Conservation (phyloP, 306 rosid genomes). For the Fragaria nilgerrensis region DNA sequence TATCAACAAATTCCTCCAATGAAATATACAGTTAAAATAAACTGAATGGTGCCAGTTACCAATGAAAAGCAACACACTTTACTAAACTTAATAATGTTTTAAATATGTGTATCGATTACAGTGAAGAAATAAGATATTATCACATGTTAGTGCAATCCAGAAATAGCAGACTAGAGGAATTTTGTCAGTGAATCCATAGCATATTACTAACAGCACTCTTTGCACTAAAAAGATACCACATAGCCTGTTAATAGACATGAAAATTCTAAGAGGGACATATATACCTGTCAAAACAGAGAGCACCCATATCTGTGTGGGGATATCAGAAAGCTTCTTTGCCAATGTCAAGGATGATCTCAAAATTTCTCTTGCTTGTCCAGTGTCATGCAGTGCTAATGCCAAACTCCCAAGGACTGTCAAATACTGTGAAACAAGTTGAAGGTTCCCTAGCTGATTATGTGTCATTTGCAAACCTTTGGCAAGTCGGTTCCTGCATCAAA, state of each 20-base stretch:
- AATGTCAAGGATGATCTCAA: constrained; percentile 89
- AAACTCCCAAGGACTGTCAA: constrained; percentile 92
- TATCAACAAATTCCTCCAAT: constrained; percentile 4
- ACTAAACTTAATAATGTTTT: too few species aligned
- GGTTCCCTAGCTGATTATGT: constrained; percentile 84
- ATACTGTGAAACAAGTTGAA: constrained; percentile 92
- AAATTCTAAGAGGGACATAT: constrained; percentile 9
- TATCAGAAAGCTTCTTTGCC: constrained; percentile 93
- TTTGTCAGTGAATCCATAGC: constrained; percentile 3
- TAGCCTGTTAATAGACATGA: background rate
- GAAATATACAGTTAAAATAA: background rate
- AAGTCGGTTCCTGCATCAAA: constrained; percentile 72
- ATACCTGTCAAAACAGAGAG: constrained; percentile 88
- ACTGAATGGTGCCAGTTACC: background rate
- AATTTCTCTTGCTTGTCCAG: constrained; percentile 91
- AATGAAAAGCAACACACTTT: background rate
- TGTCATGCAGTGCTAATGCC: constrained; percentile 83
- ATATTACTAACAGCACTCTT: constrained; percentile 3
- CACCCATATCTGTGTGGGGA: constrained; percentile 96
- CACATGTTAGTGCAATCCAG: background rate
- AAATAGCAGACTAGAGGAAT: background rate
- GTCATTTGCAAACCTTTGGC: constrained; percentile 97
- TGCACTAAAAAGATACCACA: constrained; percentile 8
- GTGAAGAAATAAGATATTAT: constrained; percentile 4
- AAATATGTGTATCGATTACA: background rate